phyloP scores from a whole-genome alignment of 192 early-diverging fungal genomes.

The Coemansia sp. region DNA sequence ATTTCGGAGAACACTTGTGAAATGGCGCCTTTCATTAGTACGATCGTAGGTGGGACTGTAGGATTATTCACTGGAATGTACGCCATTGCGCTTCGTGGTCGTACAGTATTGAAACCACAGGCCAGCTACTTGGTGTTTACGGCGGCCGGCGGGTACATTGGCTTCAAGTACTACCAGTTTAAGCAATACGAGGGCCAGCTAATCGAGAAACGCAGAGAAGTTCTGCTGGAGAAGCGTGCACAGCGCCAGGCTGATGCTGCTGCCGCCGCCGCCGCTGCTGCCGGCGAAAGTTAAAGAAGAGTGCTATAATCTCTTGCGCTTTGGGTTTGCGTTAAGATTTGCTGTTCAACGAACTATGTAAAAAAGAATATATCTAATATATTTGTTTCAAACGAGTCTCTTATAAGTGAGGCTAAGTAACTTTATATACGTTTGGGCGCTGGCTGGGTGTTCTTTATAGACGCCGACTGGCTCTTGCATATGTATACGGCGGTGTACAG shows the following conservation, averaged over 20 bases:
- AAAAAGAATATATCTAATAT: not conserved
- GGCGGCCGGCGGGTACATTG: constrained; percentile 29
- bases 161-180: constrained; percentile 35
- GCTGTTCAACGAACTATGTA: not conserved
- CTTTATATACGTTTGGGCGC: not conserved
- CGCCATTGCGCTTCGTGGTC: constrained; percentile 44
- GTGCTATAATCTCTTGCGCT: not conserved
- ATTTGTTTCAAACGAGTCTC: not conserved
- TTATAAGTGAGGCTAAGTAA: not conserved
- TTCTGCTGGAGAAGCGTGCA: constrained; percentile 46
- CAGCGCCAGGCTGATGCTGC: constrained; percentile 29
- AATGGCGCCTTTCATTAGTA: constrained; percentile 38
- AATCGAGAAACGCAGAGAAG: constrained; percentile 35
- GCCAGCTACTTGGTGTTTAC: constrained; percentile 42
- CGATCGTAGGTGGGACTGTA: constrained; percentile 38
- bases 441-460: not conserved
- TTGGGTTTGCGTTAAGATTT: not conserved
- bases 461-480: not conserved
- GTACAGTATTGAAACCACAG: constrained; percentile 37
- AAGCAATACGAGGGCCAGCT: constrained; percentile 27
- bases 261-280: constrained; percentile 7
- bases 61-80: constrained; percentile 52
- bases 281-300: not conserved
- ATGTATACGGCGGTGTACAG: not conserved
- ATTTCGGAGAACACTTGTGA: not conserved